These are phyloP conservation scores for Aspergillus vadensis DNA, from an alignment of 2,329 filamentous ascomycete genomes.

Conservation along the genomic window DNA sequence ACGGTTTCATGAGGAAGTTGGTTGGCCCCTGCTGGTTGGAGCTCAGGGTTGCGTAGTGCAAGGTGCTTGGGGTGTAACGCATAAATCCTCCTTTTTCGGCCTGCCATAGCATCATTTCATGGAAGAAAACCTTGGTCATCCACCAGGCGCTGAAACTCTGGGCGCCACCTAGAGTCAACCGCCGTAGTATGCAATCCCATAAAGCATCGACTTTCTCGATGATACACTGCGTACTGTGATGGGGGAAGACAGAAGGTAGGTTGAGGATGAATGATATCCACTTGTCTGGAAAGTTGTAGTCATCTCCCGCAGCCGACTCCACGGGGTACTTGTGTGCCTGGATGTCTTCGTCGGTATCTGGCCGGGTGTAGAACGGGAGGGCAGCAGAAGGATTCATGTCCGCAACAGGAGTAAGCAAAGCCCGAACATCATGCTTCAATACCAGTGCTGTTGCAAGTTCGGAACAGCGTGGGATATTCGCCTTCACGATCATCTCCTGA, in stretches of 20 bases:
- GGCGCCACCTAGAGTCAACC: slow-evolving; percentile 47
- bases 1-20: slow-evolving; percentile 26
- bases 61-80: slow-evolving; percentile 49
- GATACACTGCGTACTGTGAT: slow-evolving; percentile 48
- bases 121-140: slow-evolving; percentile 91
- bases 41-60: slow-evolving; percentile 31
- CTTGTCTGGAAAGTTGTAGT: slow-evolving; percentile 52
- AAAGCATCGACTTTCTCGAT: slow-evolving; percentile 48
- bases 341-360: slow-evolving; percentile 35
- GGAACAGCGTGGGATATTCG: slow-evolving; percentile 44
- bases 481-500: slow-evolving; percentile 43
- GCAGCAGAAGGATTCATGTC: slow-evolving; percentile 32
- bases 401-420: slow-evolving; percentile 45
- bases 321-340: slow-evolving; percentile 39
- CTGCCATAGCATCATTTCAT: slow-evolving; percentile 90
- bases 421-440: slow-evolving; percentile 48
- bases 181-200: slow-evolving; percentile 48
- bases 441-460: slow-evolving; percentile 40
- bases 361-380: slow-evolving; percentile 37
- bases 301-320: slow-evolving; percentile 38
- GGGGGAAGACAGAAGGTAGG: slow-evolving; percentile 41
- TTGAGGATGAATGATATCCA: slow-evolving; percentile 50
- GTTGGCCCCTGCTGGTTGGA: slow-evolving; percentile 26
- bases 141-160: slow-evolving; percentile 53
- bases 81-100: slow-evolving; percentile 90